Evolutionary conservation across 257 asterid species (phyloP), one percentile per base, ranked within the genome.

Genomic region (Solanum medicagineum): DNA sequence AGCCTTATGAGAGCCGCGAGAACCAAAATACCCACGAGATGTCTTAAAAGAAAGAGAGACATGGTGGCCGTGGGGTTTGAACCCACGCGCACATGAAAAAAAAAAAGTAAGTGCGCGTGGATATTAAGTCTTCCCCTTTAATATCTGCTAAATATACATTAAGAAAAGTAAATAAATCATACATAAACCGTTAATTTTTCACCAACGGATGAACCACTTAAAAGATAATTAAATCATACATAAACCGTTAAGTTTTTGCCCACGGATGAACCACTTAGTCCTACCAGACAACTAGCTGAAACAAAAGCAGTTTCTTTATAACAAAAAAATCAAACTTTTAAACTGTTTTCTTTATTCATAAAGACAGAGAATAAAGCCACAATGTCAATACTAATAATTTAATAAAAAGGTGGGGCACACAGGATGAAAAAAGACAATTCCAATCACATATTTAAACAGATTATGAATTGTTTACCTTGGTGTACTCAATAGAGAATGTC

Each of bases 401-500:
- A 26, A 79, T 26, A 53, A 77, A 53, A 53, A 53, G 65, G 83
- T 79, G 83, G 65, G 83, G 83, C 83, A 51, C 65, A 53, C 49
- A 53, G 10, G 49, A 42, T 19, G 65, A 26, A 53, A 26, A 77
- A 26, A 15, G 49, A 26, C 47, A 77, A 51, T 24, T 47, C 62
- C 82, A 49, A 47, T 15, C 62, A 75, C 45, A 24, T 26, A 73
- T 42, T 44, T 29, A 13, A 56, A 29, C 15, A 12, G 4, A 8
- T 49, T 49, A 49, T 49, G n/a, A 49, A 81, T 17, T 32, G 53
- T 65, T 60, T 85, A 95, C 98, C 98, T 87, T 88, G 65, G 86
- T 92, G 88, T 92, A 91, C 83, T 95, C 95, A n/a, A 81, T 81
- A 29, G 93, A 85, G 88, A 87, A 94, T 56, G 86, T 57, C 54